These are phyloP conservation scores for Colletotrichum tropicicola DNA, from an alignment of 2,329 filamentous ascomycete species.

Conservation along the genomic window DNA sequence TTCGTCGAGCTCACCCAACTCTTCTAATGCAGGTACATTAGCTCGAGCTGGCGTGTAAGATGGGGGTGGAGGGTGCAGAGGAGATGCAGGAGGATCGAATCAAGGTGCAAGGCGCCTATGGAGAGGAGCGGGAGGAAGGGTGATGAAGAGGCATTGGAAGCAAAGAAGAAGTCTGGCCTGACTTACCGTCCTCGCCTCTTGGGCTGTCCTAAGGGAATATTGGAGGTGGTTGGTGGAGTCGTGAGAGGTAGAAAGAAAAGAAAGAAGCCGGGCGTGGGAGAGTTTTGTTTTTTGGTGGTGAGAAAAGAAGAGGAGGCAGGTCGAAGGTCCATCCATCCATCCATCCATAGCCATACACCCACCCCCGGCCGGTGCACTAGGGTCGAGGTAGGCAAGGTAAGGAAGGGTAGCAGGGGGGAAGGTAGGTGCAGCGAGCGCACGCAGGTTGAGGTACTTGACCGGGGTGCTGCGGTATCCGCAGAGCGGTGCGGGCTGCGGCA, in stretches of 20 bases:
- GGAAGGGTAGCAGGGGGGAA: neutral
- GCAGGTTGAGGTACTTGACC: constrained; percentile 5
- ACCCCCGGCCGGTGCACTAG: constrained; percentile 23
- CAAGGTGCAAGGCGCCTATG: constrained; percentile 2
- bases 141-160: constrained; percentile 29
- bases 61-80: constrained; percentile 17
- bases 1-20: constrained; percentile 29
- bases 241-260: constrained; percentile 42
- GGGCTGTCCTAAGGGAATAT: constrained; percentile 32
- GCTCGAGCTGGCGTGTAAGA: constrained; percentile 29
- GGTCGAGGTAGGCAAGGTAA: constrained; percentile 13
- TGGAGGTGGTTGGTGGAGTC: constrained; percentile 45
- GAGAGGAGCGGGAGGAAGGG: constrained; percentile 1
- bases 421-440: neutral
- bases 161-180: constrained; percentile 20
- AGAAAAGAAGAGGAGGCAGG: constrained; percentile 34
- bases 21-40: constrained; percentile 33
- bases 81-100: constrained; percentile 13
- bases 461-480: constrained; percentile 28
- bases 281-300: constrained; percentile 34
- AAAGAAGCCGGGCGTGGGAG: constrained; percentile 32
- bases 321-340: constrained; percentile 27
- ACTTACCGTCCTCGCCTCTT: constrained; percentile 34
- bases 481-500: neutral
- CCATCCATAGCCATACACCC: constrained; percentile 18